Percentiles rank a stretch among this genome's conserved stretches.
Evolutionary conservation across 805 yeast species (phyloP).

Genomic region (Danielia oregonensis): DNA sequence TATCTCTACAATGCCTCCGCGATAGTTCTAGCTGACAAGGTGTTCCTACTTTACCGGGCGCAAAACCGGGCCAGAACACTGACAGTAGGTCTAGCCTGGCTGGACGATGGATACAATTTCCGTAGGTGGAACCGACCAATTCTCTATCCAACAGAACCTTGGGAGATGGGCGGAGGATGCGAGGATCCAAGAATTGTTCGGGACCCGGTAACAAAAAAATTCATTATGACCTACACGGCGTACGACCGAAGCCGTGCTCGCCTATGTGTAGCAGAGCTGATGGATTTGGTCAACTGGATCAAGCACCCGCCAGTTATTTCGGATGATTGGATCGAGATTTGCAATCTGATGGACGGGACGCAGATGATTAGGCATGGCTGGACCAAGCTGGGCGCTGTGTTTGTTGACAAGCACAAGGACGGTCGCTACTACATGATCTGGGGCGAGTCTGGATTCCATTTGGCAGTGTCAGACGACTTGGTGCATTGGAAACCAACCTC

Average conservation of each 20-base stretch:
- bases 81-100: slow-evolving; percentile 40
- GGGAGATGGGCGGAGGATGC: slow-evolving; percentile 40
- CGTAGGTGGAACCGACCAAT: slow-evolving; percentile 28
- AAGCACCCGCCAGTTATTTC: slow-evolving; percentile 34
- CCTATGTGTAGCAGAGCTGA: slow-evolving; percentile 37
- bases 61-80: slow-evolving; percentile 32
- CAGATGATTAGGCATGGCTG: slow-evolving; percentile 28
- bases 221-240: slow-evolving; percentile 40
- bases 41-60: slow-evolving; percentile 36
- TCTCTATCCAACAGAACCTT: slow-evolving; percentile 32
- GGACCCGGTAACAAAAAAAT: slow-evolving; percentile 31
- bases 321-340: slow-evolving; percentile 31
- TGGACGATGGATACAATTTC: slow-evolving; percentile 35
- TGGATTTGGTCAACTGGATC: slow-evolving; percentile 35
- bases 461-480: slow-evolving; percentile 34
- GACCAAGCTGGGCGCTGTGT: slow-evolving; percentile 42
- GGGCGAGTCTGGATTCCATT: slow-evolving; percentile 39
- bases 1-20: slow-evolving; percentile 42
- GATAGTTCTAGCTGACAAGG: slow-evolving; percentile 35
- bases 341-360: slow-evolving; percentile 21
- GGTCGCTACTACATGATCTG: slow-evolving; percentile 41
- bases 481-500: slow-evolving; percentile 28
- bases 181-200: slow-evolving; percentile 42
- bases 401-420: slow-evolving; percentile 27
- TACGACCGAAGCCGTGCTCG: slow-evolving; percentile 33